A percentile compares a stretch with the other conserved stretches of the same genome.
Conservation (phyloP, 1,139 yeast species). For the Pneumocystis murina region DNA sequence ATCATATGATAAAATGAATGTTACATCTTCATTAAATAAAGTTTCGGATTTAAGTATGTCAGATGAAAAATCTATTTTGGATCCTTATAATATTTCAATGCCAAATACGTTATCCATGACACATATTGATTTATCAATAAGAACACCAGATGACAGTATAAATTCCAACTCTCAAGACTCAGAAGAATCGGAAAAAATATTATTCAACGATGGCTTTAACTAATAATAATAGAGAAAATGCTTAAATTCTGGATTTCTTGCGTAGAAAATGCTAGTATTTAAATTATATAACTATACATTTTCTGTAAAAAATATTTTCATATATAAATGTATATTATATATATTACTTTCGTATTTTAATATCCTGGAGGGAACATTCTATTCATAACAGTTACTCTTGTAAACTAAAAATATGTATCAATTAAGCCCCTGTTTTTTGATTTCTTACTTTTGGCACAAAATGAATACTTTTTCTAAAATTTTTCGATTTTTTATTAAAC, state of each 20-base stretch:
- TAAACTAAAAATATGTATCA: not conserved
- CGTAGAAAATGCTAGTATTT: not conserved
- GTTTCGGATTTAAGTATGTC: not conserved
- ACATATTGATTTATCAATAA: not conserved
- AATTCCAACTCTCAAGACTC: not conserved
- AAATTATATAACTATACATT: not conserved
- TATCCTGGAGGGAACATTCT: not conserved
- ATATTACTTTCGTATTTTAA: not conserved
- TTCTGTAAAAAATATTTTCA: not conserved
- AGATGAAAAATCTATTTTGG: not conserved
- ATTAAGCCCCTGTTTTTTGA: not conserved
- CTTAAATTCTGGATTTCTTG: not conserved
- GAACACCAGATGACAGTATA: not conserved
- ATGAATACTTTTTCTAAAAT: slow-evolving; percentile 60
- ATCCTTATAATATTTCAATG: not conserved
- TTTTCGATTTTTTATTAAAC: slow-evolving; percentile 50
- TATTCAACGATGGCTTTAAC: not conserved
- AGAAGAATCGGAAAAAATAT: not conserved
- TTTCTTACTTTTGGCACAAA: not conserved
- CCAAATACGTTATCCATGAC: not conserved
- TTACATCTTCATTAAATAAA: not conserved
- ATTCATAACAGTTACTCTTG: not conserved
- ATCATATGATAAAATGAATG: not conserved
- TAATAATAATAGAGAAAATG: not conserved
- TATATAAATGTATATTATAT: too few species aligned